These are phyloP conservation scores for Claviceps purpurea DNA, from an alignment of 2,329 filamentous ascomycete genomes.

Conservation along the genomic window DNA sequence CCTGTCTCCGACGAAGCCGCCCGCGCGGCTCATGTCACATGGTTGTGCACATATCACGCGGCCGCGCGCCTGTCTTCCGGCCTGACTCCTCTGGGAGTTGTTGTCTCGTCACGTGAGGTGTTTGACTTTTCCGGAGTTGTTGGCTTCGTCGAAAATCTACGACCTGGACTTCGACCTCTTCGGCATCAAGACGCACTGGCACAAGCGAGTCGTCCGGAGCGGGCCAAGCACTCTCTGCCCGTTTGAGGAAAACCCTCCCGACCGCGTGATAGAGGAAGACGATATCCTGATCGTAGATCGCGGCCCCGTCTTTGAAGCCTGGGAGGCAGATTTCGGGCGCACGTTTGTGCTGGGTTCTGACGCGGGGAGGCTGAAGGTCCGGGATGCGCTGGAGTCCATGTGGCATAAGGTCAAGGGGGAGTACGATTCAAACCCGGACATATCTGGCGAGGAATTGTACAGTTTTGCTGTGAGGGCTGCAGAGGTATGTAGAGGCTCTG, in stretches of 20 bases:
- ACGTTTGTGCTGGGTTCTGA: constrained; percentile 37
- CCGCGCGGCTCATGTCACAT: not conserved
- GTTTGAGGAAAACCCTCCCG: constrained; percentile 34
- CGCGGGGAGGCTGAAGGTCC: constrained; percentile 27
- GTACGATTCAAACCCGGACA: constrained; percentile 25
- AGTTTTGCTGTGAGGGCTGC: constrained; percentile 25
- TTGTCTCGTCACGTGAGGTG: too few species aligned
- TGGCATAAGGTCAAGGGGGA: constrained; percentile 30
- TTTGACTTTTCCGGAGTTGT: too few species aligned
- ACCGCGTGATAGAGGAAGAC: constrained; percentile 31
- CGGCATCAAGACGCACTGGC: constrained; percentile 35
- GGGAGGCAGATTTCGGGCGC: constrained; percentile 40
- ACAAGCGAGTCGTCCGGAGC: constrained; percentile 36
- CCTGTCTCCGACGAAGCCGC: too few species aligned
- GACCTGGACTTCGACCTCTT: constrained; percentile 15
- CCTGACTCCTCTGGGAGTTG: too few species aligned
- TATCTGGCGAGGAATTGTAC: constrained; percentile 35
- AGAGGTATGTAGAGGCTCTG: too few species aligned
- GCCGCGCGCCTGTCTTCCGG: too few species aligned
- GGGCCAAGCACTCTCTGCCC: constrained; percentile 35
- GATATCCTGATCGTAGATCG: constrained; percentile 39
- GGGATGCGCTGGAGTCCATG: constrained; percentile 31
- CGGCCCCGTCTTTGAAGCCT: constrained; percentile 37
- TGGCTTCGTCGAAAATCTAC: constrained; percentile 23
- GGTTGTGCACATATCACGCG: too few species aligned